A percentile compares a stretch with the other conserved stretches of the same genome.
These are phyloP conservation scores for Solanum hybrid DNA, from an alignment of 305 asterid genomes.

Conservation along the genomic window DNA sequence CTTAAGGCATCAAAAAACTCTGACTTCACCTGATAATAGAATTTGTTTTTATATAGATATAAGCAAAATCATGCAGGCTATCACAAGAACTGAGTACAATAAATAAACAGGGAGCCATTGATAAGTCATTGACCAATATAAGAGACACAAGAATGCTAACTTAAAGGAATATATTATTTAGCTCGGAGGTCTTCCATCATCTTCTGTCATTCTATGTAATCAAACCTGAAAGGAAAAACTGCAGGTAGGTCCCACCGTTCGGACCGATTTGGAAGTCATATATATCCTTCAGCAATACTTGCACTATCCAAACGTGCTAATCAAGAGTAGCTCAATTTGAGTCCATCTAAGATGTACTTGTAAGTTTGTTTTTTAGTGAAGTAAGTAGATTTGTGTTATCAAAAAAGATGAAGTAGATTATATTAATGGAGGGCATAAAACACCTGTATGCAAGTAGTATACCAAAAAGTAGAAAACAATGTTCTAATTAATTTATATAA, in stretches of 20 bases:
- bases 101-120: constrained; percentile 1
- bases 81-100: neutral
- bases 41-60: constrained; percentile 13
- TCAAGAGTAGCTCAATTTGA: neutral
- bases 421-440: neutral
- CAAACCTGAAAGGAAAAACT: neutral
- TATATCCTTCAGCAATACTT: neutral
- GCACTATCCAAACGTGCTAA: neutral
- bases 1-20: constrained; percentile 86
- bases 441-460: neutral
- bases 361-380: neutral
- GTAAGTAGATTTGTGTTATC: neutral
- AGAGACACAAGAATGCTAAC: constrained; percentile 10
- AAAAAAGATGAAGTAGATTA: neutral
- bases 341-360: neutral
- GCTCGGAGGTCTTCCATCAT: neutral
- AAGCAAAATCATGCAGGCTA: neutral
- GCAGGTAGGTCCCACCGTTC: neutral
- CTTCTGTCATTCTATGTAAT: neutral
- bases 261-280: neutral
- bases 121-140: constrained; percentile 6
- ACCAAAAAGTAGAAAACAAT: neutral
- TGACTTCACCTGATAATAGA: constrained; percentile 60
- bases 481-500: neutral
- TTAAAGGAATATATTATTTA: neutral